A percentile compares a stretch with the other conserved stretches of the same genome.
These are phyloP conservation scores for Mucuna pruriens DNA, from an alignment of 306 rosid species.

Conservation along the genomic window DNA sequence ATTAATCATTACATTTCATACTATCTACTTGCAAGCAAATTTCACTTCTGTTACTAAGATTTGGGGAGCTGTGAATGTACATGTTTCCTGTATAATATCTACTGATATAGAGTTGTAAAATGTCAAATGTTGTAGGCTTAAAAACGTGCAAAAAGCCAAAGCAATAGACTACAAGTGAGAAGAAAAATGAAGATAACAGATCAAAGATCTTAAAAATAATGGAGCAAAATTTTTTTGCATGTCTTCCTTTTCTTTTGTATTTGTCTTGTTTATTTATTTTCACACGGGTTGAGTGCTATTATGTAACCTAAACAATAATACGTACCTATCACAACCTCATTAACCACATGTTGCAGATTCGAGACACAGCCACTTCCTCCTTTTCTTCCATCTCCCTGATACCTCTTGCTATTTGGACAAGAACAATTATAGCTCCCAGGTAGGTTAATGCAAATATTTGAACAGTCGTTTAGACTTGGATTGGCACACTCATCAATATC, in stretches of 20 bases:
- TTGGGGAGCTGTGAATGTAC: background rate
- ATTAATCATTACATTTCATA: background rate
- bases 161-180: background rate
- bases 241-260: background rate
- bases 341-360: background rate
- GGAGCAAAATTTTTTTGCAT: background rate
- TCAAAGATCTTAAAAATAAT: background rate
- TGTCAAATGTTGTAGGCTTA: background rate
- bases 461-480: constrained; percentile 17
- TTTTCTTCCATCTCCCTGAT: constrained; percentile 32
- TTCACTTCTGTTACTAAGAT: background rate
- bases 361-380: constrained; percentile 28
- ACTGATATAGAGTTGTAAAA: background rate
- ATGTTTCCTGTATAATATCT: background rate
- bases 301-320: background rate
- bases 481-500: constrained; percentile 27
- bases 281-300: background rate
- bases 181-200: background rate
- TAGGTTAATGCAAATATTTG: constrained; percentile 12
- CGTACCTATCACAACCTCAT: constrained; percentile 2
- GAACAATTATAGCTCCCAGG: constrained; percentile 32
- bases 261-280: background rate
- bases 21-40: constrained; percentile 14
- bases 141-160: background rate
- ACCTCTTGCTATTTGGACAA: constrained; percentile 19